A percentile compares a stretch with the other conserved stretches of the same genome.
Evolutionary conservation across 2,329 filamentous ascomycete species (phyloP).

Genomic region (Ceratocystis destructans): DNA sequence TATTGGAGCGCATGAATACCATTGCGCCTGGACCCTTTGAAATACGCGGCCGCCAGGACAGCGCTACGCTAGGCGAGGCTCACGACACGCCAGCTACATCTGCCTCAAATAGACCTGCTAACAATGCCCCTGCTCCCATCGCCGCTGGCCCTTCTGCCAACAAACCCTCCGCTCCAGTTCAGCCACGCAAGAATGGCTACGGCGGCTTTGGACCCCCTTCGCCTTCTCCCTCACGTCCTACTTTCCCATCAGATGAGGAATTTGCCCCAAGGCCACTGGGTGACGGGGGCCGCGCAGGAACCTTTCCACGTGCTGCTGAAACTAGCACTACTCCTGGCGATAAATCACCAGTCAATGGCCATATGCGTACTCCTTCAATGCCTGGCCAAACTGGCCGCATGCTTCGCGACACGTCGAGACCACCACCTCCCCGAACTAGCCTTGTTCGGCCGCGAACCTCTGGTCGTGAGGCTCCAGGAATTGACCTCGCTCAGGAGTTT

Average conservation of each 20-base stretch:
- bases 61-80: constrained; percentile 19
- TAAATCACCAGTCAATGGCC: not conserved
- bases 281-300: constrained; percentile 36
- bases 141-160: constrained; percentile 23
- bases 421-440: constrained; percentile 40
- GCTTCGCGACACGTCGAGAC: constrained; percentile 34
- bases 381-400: constrained; percentile 24
- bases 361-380: constrained; percentile 15
- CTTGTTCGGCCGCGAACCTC: constrained; percentile 32
- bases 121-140: constrained; percentile 24
- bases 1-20: constrained; percentile 50
- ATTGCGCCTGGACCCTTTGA: constrained; percentile 56
- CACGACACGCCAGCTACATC: constrained; percentile 23
- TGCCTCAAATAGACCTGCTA: constrained; percentile 23
- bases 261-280: constrained; percentile 28
- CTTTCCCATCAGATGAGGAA: constrained; percentile 23
- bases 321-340: constrained; percentile 17
- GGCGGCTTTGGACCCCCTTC: constrained; percentile 43
- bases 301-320: constrained; percentile 35
- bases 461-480: constrained; percentile 29
- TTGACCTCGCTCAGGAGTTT: constrained; percentile 48
- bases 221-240: constrained; percentile 21
- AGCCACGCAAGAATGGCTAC: constrained; percentile 40
- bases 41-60: constrained; percentile 27
- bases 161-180: constrained; percentile 20